Conservation (phyloP, 2,329 filamentous ascomycete genomes). For the Aspergillus calidoustus region DNA sequence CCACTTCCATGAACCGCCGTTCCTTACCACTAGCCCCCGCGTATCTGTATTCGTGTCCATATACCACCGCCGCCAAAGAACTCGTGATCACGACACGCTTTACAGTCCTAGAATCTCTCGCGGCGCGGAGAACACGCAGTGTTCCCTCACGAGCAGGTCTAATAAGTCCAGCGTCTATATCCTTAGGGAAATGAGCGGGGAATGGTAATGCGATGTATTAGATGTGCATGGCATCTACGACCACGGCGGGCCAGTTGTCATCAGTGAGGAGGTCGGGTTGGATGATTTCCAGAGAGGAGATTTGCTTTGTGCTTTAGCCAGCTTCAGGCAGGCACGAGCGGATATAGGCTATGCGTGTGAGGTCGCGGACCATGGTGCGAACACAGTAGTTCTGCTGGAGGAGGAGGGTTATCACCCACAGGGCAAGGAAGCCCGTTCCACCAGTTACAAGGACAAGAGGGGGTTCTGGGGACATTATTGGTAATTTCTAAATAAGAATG, state of each 20-base stretch:
- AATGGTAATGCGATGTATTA: not conserved
- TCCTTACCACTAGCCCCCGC: not conserved
- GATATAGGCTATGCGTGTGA: not conserved
- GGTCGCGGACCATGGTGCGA: not conserved
- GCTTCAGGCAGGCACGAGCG: not conserved
- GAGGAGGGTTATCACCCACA: not conserved
- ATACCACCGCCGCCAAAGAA: not conserved
- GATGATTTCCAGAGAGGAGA: not conserved
- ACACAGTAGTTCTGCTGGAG: not conserved
- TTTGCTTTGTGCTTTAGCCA: not conserved
- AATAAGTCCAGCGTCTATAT: not conserved
- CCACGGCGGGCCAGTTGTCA: not conserved
- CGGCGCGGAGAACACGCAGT: not conserved
- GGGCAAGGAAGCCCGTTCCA: constrained; percentile 1
- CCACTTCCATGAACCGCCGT: not conserved
- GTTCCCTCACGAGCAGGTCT: not conserved
- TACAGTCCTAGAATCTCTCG: not conserved
- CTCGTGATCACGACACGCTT: not conserved
- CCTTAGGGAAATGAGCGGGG: not conserved
- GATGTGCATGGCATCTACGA: not conserved
- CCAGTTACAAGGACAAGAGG: constrained; percentile 7
- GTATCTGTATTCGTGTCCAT: not conserved
- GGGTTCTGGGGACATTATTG: not conserved
- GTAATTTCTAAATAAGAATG: not conserved
- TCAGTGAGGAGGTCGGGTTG: not conserved